A percentile compares a stretch with the other conserved stretches of the same genome.
Conservation (phyloP, 2,329 filamentous ascomycete genomes). For the Xylariales sp. region DNA sequence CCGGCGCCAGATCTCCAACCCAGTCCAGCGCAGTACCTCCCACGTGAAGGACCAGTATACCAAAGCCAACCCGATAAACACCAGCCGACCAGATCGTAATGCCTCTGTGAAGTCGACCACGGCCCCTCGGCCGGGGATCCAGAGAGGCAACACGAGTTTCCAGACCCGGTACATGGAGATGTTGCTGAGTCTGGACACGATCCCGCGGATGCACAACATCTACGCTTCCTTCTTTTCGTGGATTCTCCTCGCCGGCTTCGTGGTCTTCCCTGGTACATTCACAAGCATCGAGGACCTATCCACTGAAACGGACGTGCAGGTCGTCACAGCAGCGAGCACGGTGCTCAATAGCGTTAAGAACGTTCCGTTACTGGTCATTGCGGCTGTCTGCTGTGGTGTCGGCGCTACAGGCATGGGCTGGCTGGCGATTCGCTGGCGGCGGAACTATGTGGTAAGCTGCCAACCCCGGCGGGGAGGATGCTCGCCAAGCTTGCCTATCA, state of each 20-base stretch:
- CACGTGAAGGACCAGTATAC: conserved; percentile 4
- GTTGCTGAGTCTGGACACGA: conserved; percentile 41
- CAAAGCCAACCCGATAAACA: conserved; percentile 2
- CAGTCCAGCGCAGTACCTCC: conserved; percentile 1
- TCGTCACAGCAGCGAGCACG: conserved; percentile 11
- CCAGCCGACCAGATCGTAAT: not conserved
- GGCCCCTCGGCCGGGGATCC: not conserved
- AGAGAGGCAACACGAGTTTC: conserved; percentile 10
- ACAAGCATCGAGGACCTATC: conserved; percentile 33
- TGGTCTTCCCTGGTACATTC: conserved; percentile 49
- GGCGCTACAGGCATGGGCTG: conserved; percentile 34
- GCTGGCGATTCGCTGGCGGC: conserved; percentile 31
- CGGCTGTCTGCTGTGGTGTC: conserved; percentile 36
- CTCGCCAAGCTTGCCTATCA: too few species aligned
- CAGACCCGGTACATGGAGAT: conserved; percentile 39
- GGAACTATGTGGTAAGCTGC: conserved; percentile 49
- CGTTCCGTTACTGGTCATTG: conserved; percentile 37
- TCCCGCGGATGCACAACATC: conserved; percentile 42
- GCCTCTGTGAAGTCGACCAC: not conserved
- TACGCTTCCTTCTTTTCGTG: conserved; percentile 40
- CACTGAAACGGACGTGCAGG: conserved; percentile 11
- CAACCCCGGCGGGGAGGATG: too few species aligned
- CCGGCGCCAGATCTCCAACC: not conserved
- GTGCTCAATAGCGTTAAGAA: conserved; percentile 6
- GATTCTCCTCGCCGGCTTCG: conserved; percentile 48